Evolutionary conservation across 306 rosid genomes (phyloP), one percentile per base, ranked within the genome.

Genomic region (Albizia julibrissin): DNA sequence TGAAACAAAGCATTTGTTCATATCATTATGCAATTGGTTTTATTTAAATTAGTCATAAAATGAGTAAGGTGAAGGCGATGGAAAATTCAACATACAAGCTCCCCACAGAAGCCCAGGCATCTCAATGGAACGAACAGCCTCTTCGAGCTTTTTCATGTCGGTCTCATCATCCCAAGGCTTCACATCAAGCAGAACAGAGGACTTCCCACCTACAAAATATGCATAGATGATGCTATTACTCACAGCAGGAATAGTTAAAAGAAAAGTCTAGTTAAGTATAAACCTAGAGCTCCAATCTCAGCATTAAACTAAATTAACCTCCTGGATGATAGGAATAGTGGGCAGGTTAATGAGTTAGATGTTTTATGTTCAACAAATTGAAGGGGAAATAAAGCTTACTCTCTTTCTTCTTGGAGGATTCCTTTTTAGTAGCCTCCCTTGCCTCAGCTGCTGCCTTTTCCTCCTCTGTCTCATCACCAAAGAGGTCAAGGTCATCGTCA

Each of bases 111-210:
- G 91, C 72, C 98, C 98, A 1, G 91, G 89, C 89, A 88, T 77
- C 84, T 94, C 88, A 16, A 94, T 10, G n/a, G 89, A 78, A 9
- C 98, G 91, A 50, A 94, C 98, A 75, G 92, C 85, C 89, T 92
- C 98, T 89, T 94, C 98, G 2, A 94, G 89, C 87, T 92, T 92
- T 89, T 94, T 94, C 98, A 94, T 92, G 88, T 94, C 97, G 0
- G 98, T 94, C 84, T 94, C 97, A 27, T 94, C 98, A 2, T 94
- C 98, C 98, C 98, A 94, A 68, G 98, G 98, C 85, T 94, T 94
- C n/a, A 94, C 95, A 81, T 94, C 98, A 37, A 94, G 77, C 56
- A 94, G 90, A 79, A 94, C 92, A 6, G 98, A 94, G 70, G 98
- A 94, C 66, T 94, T 94, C 0, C 98, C 98, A 73, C 98, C 98